phyloP scores from a whole-genome alignment of 1,139 yeast genomes.

The Saccharomyces pastorianus region DNA sequence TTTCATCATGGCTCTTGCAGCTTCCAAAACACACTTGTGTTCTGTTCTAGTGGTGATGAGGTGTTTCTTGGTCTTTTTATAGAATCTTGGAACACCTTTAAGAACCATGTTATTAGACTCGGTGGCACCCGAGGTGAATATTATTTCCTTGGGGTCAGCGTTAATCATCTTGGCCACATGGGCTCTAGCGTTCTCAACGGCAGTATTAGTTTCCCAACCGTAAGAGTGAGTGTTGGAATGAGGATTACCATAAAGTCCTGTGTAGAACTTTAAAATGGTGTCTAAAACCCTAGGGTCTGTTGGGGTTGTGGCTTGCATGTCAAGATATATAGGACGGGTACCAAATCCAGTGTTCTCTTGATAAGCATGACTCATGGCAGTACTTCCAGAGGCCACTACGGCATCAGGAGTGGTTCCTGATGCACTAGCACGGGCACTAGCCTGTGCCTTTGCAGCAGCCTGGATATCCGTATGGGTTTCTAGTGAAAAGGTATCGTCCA shows the following conservation, averaged over 20 bases:
- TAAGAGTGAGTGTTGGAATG: constrained; percentile 96
- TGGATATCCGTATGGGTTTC: constrained; percentile 31
- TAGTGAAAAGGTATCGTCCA: constrained; percentile 21
- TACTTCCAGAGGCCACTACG: constrained; percentile 23
- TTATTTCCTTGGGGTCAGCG: constrained; percentile 94
- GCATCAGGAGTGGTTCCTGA: constrained; percentile 12
- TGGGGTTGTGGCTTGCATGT: constrained; percentile 97
- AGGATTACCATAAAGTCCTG: constrained; percentile 94
- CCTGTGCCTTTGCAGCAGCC: constrained; percentile 28
- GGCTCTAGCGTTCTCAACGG: constrained; percentile 78
- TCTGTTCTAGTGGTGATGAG: constrained; percentile 94
- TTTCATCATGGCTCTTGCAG: constrained; percentile 89
- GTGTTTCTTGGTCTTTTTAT: constrained; percentile 81
- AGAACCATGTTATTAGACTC: constrained; percentile 91
- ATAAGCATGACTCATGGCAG: constrained; percentile 34
- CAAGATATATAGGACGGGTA: constrained; percentile 82
- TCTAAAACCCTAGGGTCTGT: constrained; percentile 95
- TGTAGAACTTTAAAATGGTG: constrained; percentile 83
- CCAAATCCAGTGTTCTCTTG: constrained; percentile 41
- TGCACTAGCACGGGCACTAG: constrained; percentile 20
- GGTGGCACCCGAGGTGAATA: constrained; percentile 96
- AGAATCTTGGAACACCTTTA: constrained; percentile 93
- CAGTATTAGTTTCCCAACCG: constrained; percentile 97
- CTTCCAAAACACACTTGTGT: constrained; percentile 95
- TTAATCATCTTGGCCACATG: constrained; percentile 75